Base-by-base conservation (phyloP, 2,329 filamentous ascomycete species). In the Xylaria multiplex region DNA sequence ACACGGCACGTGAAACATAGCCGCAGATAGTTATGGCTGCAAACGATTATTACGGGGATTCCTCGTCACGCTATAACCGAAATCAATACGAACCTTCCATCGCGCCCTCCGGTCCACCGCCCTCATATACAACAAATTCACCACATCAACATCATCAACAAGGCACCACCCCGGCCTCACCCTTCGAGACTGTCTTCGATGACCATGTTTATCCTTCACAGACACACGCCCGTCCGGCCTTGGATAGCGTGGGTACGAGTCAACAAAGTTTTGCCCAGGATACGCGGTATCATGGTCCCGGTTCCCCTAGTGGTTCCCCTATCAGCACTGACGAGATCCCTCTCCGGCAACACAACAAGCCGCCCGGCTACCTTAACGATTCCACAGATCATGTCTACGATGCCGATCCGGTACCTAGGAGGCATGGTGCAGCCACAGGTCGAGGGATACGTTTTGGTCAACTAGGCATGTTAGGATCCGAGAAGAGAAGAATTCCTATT, bases 161-260 rank as follows among this genome's bases (percentile, higher is more conserved):
- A 70, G 67, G 66, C 63, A 72, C 71, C 30, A 71, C 74, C 19
- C 73, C 80, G 72, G 73, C 85, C 19, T 85, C 87, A 22, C 88
- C 89, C 9, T 90, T 91, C 75, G 86, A 88, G 61, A 86, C 85
- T 54, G 86, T 89, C 62, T 91, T 91, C 76, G 88, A 91, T 77
- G 89, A 91, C 76, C 82, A 89, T 78, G 83, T 85, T 64, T 91
- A 91, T 74, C 87, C 88, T 62, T 81, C 84, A 57, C 78, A 77
- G n/a, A 62, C 68, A 75, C 53, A 56, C 11, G 19, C 55, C 14
- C 77, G 62, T 69, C 75, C 62, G 40, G 65, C 64, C 13, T 54
- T 64, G 49, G 75, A 76, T 50, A 70, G 74, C 62, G 72, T 78
- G 42, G 77, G 78, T 73, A 70, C 62, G 11, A 75, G 79, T 73